Percentiles rank a stretch among this genome's conserved stretches.
These are phyloP conservation scores for Metschnikowia colocasiae DNA, from an alignment of 805 yeast species.

Conservation along the genomic window DNA sequence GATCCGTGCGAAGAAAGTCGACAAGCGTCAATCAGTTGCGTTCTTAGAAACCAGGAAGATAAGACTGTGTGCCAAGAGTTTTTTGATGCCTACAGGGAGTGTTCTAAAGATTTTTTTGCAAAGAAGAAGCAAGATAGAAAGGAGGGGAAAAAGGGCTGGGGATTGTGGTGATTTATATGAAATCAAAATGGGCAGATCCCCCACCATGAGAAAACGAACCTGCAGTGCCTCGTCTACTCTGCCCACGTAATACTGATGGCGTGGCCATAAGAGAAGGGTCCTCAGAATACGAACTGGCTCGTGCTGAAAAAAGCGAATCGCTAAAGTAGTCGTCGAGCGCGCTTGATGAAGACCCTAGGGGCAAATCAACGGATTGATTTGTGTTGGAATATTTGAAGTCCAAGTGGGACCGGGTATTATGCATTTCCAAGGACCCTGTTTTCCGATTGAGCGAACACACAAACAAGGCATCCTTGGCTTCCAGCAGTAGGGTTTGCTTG, in stretches of 20 bases:
- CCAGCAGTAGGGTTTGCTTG: neutral
- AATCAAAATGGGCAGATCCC: neutral
- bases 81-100: slow-evolving; percentile 90
- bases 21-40: slow-evolving; percentile 79
- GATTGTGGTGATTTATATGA: slow-evolving; percentile 28
- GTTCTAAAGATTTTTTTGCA: slow-evolving; percentile 43
- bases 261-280: slow-evolving; percentile 9
- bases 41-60: slow-evolving; percentile 71
- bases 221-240: neutral
- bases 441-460: slow-evolving; percentile 37
- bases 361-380: neutral
- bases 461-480: slow-evolving; percentile 15
- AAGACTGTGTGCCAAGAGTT: slow-evolving; percentile 66
- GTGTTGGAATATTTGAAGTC: slow-evolving; percentile 18
- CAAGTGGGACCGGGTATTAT: slow-evolving; percentile 29
- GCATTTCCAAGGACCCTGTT: slow-evolving; percentile 32
- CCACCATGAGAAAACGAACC: slow-evolving; percentile 5
- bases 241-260: slow-evolving; percentile 5
- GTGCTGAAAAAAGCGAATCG: neutral
- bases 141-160: slow-evolving; percentile 44
- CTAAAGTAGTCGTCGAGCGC: neutral
- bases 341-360: neutral
- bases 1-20: slow-evolving; percentile 93
- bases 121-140: slow-evolving; percentile 34
- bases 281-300: neutral